These are phyloP conservation scores for Vanderwaltozyma polyspora DNA, from an alignment of 805 yeast species.

Conservation along the genomic window DNA sequence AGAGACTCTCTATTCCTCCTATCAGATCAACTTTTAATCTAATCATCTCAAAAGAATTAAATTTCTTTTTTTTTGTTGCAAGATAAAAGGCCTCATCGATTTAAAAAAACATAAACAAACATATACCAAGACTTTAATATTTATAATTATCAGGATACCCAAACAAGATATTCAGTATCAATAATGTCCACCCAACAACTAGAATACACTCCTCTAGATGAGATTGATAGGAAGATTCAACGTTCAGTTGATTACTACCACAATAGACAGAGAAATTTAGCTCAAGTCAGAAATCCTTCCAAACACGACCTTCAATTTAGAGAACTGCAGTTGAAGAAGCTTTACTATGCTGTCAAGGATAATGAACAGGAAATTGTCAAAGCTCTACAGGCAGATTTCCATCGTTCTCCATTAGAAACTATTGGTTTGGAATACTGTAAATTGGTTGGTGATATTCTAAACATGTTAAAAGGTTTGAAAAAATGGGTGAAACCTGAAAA, in stretches of 20 bases:
- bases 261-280: slow-evolving; percentile 11
- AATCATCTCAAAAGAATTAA: no score
- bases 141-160: no score
- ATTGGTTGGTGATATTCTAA: slow-evolving; percentile 42
- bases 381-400: slow-evolving; percentile 58
- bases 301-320: slow-evolving; percentile 30
- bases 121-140: no score
- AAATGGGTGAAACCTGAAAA: slow-evolving; percentile 48
- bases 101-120: no score
- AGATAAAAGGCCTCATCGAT: no score
- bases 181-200: neutral
- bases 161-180: no score
- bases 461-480: slow-evolving; percentile 47
- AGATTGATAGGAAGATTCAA: slow-evolving; percentile 8
- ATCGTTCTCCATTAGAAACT: slow-evolving; percentile 55
- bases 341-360: slow-evolving; percentile 55
- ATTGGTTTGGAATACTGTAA: slow-evolving; percentile 44
- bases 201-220: slow-evolving; percentile 9
- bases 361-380: slow-evolving; percentile 41
- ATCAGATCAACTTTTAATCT: no score
- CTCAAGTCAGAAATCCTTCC: slow-evolving; percentile 7
- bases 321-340: slow-evolving; percentile 49
- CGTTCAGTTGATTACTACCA: slow-evolving; percentile 8
- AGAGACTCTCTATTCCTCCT: no score
- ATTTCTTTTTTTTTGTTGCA: no score